These are phyloP conservation scores for Collybiopsis confluens DNA, from an alignment of 768 basidiomycete genomes.

Conservation along the genomic window DNA sequence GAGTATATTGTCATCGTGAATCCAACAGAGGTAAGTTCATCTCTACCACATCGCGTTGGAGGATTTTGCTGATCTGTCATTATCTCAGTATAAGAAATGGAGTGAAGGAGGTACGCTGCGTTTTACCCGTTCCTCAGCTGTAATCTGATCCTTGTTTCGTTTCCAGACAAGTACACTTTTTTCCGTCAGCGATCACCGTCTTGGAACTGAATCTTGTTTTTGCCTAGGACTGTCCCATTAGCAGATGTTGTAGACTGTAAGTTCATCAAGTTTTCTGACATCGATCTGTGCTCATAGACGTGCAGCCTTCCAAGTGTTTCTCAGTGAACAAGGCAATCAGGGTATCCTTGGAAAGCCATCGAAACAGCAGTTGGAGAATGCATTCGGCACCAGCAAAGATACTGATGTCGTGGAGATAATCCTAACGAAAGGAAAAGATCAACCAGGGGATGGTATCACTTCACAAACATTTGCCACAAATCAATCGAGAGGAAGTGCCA, in stretches of 20 bases:
- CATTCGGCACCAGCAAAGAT: conserved; percentile 64
- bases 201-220: conserved; percentile 9
- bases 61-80: conserved; percentile 8
- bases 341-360: conserved; percentile 72
- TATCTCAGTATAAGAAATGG: conserved; percentile 70
- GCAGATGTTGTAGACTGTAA: conserved; percentile 79
- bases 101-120: conserved; percentile 63
- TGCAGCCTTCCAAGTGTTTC: conserved; percentile 68
- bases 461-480: conserved; percentile 18
- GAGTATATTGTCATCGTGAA: conserved; percentile 73
- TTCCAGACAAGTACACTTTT: conserved; percentile 61
- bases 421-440: conserved; percentile 59
- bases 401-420: conserved; percentile 56
- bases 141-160: conserved; percentile 13
- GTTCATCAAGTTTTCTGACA: conserved; percentile 17
- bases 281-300: neutral
- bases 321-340: conserved; percentile 70
- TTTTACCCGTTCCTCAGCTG: conserved; percentile 12
- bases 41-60: conserved; percentile 9
- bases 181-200: neutral
- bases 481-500: conserved; percentile 25
- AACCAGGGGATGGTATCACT: conserved; percentile 45
- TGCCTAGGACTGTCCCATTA: conserved; percentile 59
- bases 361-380: conserved; percentile 78
- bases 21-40: conserved; percentile 48